These are phyloP conservation scores for Angomonas deanei DNA, from an alignment of 208 protist genomes.

Conservation along the genomic window DNA sequence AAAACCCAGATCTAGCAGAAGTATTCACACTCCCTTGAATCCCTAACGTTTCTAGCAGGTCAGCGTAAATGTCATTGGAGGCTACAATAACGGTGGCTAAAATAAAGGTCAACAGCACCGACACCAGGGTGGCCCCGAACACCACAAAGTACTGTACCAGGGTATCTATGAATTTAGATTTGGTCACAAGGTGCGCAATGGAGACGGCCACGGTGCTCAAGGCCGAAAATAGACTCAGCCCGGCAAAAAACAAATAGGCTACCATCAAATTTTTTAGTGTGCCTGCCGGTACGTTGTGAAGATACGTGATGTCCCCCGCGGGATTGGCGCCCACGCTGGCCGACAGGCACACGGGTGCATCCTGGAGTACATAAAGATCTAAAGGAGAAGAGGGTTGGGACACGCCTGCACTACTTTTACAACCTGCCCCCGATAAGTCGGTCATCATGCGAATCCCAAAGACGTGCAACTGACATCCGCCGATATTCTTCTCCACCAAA, in stretches of 20 bases:
- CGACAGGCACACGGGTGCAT: no score
- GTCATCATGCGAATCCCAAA: slow-evolving; percentile 27
- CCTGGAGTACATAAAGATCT: background rate
- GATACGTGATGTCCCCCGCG: background rate
- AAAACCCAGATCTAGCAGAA: slow-evolving; percentile 23
- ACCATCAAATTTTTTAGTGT: slow-evolving; percentile 22
- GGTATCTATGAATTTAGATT: background rate
- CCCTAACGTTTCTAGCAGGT: slow-evolving; percentile 16
- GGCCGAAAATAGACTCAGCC: slow-evolving; percentile 14
- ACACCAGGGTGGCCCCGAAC: slow-evolving; percentile 12
- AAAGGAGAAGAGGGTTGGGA: background rate
- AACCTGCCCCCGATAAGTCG: slow-evolving; percentile 1
- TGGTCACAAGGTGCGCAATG: slow-evolving; percentile 18
- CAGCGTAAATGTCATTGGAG: slow-evolving; percentile 14
- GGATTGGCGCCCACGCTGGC: background rate
- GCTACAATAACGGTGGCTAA: slow-evolving; percentile 26
- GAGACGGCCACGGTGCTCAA: slow-evolving; percentile 19
- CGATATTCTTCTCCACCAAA: slow-evolving; percentile 17
- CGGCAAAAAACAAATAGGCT: slow-evolving; percentile 34
- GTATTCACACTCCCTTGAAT: slow-evolving; percentile 1
- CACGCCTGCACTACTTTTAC: background rate
- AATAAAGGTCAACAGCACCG: slow-evolving; percentile 15
- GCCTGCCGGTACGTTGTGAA: background rate
- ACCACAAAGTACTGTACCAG: background rate
- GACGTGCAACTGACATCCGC: slow-evolving; percentile 14